Base-by-base conservation (phyloP, 2,329 filamentous ascomycete genomes). In the Nemania serpens region DNA sequence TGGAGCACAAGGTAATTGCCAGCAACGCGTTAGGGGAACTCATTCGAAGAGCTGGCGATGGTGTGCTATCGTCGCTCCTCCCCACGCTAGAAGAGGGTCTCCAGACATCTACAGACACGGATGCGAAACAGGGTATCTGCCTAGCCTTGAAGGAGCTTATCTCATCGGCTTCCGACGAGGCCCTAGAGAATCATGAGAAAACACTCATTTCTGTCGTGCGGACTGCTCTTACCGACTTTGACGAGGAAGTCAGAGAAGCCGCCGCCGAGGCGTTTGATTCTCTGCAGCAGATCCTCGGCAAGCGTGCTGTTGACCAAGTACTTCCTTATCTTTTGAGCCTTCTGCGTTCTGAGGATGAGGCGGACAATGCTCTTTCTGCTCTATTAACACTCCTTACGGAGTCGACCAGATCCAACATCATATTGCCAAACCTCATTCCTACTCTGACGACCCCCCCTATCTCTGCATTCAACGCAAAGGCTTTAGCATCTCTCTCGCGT, bases 1-100 rank as follows among this genome's bases (percentile, higher is more conserved):
- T 96, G 89, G 95, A 99, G 76, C 95, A 99, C 77, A 98, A 97
- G 81, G 90, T 97, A 69, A 99, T 99, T 81, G 95, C 96, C 67
- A 94, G 94, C 75, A 98, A 98, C 75, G 93, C 95, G 50, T 84
- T 99, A 58, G 95, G 95, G 72, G 95, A 99, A 75, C 87, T 99
- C 67, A 98, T 99, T 72, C 89, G 95, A 71, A 97, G 97, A 77
- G 94, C 95, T 71, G 95, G 96, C 63, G 95, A 99, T 75, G 90
- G 92, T 58, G 93, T 99, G 59, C 82, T 99, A 65, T 87, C 93
- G 22, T 96, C 87, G 45, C 80, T 99, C 62, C 80, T 99, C 62
- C 95, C 95, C 33, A 96, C 93, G 36, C 85, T 99, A 50, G 93
- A 98, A 74, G 92, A 96, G 74, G 93, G 94, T 39, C 82, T 99